Base-by-base conservation (phyloP, 495 filamentous ascomycete genomes). In the Penicillium ucsense region DNA sequence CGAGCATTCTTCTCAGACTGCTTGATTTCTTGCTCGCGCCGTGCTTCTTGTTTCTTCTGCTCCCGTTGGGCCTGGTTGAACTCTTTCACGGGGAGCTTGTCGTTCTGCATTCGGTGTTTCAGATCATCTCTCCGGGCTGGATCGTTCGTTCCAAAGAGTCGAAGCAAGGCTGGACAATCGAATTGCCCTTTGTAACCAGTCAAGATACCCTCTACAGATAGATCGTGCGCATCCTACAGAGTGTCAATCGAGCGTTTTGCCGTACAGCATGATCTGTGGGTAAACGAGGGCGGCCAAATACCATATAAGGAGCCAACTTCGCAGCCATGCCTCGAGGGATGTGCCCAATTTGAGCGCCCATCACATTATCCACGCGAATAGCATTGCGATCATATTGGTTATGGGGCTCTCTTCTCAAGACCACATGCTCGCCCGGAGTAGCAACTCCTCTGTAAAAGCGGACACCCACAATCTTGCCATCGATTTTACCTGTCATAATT, bases 351-450 rank as follows among this genome's bases (percentile, higher is more conserved):
- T 94, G 89, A 3, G 48, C 60, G 20, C 82, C 75, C 63, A 84
- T 77, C n/a, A 89, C 85, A 64, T 94, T 95, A 50, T 84, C 71
- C 3, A 92, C 77, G 5, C 80, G 79, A 42, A 95, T 86, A 3
- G 88, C 88, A 68, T 94, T 94, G 3, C 59, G 48, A 55, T 92
- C 88, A 55, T 86, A 89, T 45, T 67, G 53, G 51, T 96, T 96
- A 8, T 56, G 46, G 3, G 86, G 83, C 47, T 95, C 85, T 51
- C 90, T 70, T 31, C 62, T 67, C 43, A 85, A 57, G 30, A 87
- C 51, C 2, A 92, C 84, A 48, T 79, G 73, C 59, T 96, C 90
- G 9, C 85, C 85, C 4, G 72, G 43, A 4, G 77, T 86, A 3
- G 85, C 86, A 47, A 78, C 58, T 4, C 88, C 88, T 29, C 59